Evolutionary conservation across 768 basidiomycete genomes (phyloP).

Genomic region (Dioszegia hungarica): DNA sequence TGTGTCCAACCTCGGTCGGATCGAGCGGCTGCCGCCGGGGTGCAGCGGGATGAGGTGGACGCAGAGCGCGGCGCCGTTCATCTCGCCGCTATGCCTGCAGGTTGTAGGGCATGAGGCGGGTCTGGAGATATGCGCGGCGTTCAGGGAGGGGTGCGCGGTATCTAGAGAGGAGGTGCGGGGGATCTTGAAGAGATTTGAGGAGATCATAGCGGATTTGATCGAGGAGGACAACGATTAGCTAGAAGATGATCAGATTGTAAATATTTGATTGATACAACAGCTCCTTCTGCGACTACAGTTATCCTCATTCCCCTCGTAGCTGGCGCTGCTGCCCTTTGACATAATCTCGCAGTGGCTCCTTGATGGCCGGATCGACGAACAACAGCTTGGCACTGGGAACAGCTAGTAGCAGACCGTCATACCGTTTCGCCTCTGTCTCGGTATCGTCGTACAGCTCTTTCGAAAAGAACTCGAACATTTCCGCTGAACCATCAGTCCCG

Average conservation of each 20-base stretch:
- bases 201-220: not conserved
- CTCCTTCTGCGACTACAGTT: not conserved
- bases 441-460: conserved; percentile 47
- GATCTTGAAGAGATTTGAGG: not conserved
- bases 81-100: not conserved
- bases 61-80: conserved; percentile 6
- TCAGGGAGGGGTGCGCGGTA: conserved; percentile 9
- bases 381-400: conserved; percentile 29
- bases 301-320: conserved; percentile 9
- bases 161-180: not conserved
- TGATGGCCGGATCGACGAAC: conserved; percentile 35
- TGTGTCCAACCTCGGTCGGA: conserved; percentile 3
- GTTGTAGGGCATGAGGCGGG: conserved; percentile 3
- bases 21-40: not conserved
- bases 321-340: conserved; percentile 26
- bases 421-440: conserved; percentile 28
- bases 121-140: not conserved
- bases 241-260: too few relatives aligned
- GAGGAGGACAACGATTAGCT: too few relatives aligned
- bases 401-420: conserved; percentile 26
- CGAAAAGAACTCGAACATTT: conserved; percentile 41
- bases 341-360: conserved; percentile 35
- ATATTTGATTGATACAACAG: not conserved
- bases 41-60: conserved; percentile 5
- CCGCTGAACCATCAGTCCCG: conserved; percentile 18